Evolutionary conservation across 768 basidiomycete genomes (phyloP).

Genomic region (Pleurotus djamor): DNA sequence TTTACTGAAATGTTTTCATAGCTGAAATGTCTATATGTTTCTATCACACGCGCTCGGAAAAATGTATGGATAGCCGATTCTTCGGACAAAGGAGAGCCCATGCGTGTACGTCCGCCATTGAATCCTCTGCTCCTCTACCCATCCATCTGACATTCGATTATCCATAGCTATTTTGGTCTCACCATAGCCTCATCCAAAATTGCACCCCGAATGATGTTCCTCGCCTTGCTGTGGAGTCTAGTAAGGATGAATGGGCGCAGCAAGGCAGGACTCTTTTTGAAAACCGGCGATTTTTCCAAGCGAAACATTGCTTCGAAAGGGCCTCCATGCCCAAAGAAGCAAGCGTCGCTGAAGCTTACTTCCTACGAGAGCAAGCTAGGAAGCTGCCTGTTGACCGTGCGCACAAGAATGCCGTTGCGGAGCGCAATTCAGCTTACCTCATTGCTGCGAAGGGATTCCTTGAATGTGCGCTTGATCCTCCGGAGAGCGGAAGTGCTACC

Average conservation of each 20-base stretch:
- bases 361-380: constrained; percentile 50
- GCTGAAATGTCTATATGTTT: constrained; percentile 72
- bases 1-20: constrained; percentile 15
- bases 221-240: constrained; percentile 52
- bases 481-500: constrained; percentile 19
- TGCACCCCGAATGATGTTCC: constrained; percentile 50
- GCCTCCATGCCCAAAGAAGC: constrained; percentile 41
- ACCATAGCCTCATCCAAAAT: constrained; percentile 40
- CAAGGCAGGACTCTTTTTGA: constrained; percentile 32
- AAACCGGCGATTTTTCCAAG: constrained; percentile 47
- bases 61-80: constrained; percentile 71
- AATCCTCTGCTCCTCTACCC: neutral
- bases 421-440: constrained; percentile 31
- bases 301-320: constrained; percentile 50
- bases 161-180: constrained; percentile 49
- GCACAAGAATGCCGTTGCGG: constrained; percentile 16
- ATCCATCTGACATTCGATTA: neutral
- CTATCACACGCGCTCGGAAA: constrained; percentile 65
- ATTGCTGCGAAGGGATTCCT: constrained; percentile 50
- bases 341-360: constrained; percentile 48
- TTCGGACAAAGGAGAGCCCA: constrained; percentile 52
- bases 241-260: constrained; percentile 33
- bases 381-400: constrained; percentile 19
- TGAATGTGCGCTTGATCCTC: constrained; percentile 30
- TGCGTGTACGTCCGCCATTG: constrained; percentile 40